phyloP scores from a whole-genome alignment of 2,329 filamentous ascomycete genomes.

The Rhynchosporium secalis region DNA sequence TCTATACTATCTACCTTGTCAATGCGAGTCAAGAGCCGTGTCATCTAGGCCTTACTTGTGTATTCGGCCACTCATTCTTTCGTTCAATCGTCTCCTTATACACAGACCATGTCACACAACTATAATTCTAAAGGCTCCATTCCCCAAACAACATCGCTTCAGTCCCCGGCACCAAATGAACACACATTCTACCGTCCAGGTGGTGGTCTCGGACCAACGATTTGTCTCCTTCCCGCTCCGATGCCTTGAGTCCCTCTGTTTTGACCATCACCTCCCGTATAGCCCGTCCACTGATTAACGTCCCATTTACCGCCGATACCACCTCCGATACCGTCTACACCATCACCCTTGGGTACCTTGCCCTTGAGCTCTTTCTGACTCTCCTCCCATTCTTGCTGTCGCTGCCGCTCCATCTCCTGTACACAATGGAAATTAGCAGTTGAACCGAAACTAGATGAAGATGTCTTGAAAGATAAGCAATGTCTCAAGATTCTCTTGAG shows the following conservation, averaged over 20 bases:
- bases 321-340: conserved; percentile 63
- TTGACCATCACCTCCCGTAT: conserved; percentile 72
- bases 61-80: background rate
- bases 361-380: conserved; percentile 61
- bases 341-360: conserved; percentile 48
- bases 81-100: background rate
- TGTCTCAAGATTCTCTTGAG: no score
- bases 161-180: background rate
- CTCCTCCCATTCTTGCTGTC: conserved; percentile 69
- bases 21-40: background rate
- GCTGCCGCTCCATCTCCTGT: conserved; percentile 54
- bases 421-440: no score
- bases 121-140: background rate
- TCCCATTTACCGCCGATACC: conserved; percentile 72
- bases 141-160: background rate
- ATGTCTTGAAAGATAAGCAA: no score
- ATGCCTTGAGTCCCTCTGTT: conserved; percentile 66
- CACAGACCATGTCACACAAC: background rate
- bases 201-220: conserved; percentile 74
- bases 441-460: no score
- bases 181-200: conserved; percentile 40
- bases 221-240: conserved; percentile 71
- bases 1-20: background rate
- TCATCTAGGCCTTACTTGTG: background rate
- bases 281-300: conserved; percentile 57